These are phyloP conservation scores for Apiospora aurea DNA, from an alignment of 2,329 filamentous ascomycete species.

Conservation along the genomic window DNA sequence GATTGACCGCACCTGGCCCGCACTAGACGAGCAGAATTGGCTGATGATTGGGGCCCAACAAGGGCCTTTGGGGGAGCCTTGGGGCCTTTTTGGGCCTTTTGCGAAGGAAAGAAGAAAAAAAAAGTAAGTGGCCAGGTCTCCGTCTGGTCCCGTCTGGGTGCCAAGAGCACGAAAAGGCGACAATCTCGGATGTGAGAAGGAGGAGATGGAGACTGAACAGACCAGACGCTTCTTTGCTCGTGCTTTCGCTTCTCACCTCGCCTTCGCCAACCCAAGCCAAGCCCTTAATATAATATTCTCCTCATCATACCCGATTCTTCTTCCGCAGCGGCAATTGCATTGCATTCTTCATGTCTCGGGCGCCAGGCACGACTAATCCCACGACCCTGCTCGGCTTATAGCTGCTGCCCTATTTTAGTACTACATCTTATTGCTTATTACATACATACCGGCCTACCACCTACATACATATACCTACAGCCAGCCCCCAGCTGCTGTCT, in stretches of 20 bases:
- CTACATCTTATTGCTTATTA: background rate
- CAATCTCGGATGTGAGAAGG: background rate
- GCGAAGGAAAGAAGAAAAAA: background rate
- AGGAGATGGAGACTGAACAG: background rate
- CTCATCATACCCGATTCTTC: background rate
- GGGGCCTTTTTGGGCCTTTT: background rate
- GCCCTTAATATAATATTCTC: constrained; percentile 17
- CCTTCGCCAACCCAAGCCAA: background rate
- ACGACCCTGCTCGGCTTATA: background rate
- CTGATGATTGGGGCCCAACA: background rate
- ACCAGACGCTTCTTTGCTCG: background rate
- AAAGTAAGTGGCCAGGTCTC: background rate
- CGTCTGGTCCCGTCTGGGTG: background rate
- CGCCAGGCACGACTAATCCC: background rate
- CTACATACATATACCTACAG: background rate
- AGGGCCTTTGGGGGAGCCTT: background rate
- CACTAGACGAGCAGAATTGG: background rate
- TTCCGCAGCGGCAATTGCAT: background rate
- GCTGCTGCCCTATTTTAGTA: background rate
- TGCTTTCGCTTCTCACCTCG: background rate
- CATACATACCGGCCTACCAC: background rate
- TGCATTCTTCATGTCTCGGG: constrained; percentile 17
- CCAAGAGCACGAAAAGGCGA: background rate
- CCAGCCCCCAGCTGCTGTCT: background rate
- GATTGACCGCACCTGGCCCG: constrained; percentile 6